Evolutionary conservation across 2,329 filamentous ascomycete genomes (phyloP), one percentile per base, ranked within the genome.

Genomic region (Ophiosphaerella narmari): DNA sequence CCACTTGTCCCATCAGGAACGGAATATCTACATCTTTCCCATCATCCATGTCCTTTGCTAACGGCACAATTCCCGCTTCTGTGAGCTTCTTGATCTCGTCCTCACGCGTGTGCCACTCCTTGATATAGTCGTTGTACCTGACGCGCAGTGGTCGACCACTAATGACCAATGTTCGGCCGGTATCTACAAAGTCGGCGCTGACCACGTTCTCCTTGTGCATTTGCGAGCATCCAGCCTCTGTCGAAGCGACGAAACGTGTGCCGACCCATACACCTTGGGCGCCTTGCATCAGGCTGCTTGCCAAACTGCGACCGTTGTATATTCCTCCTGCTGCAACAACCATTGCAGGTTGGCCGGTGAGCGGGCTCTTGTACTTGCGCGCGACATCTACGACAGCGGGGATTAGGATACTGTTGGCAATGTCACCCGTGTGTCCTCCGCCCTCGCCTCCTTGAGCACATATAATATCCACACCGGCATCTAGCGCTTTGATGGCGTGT

Each of bases 371-470:
- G 74, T 93, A 95, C 55, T 78, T 78, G 56, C 79, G 77, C 45
- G 91, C 91, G 0, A 95, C 87, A 72, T 97, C 93, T 41, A 91
- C 91, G 3, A 96, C 88, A 1, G 89, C 85, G 0, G 93, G 93
- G 46, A 97, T 86, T 32, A 97, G 81, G 47, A 97, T 87, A n/a
- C 85, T 89, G 65, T 86, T 92, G 1, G 91, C 86, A 38, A 96
- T 86, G 53, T 94, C 88, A 26, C 92, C 92, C 1, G 93, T 97
- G 75, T 97, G 93, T 0, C 92, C 93, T 14, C 93, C 93, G 1
- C 92, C 93, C 74, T 97, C 93, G 43, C 91, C 91, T 39, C 93
- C 93, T 77, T 97, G 93, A 2, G 92, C 87, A 71, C 91, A 96
- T 5, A 97, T 83, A 57, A 97, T 87, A 74, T 97, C 93, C 8